phyloP scores from a whole-genome alignment of 768 basidiomycete species.

The Kwoniella dejecticola region DNA sequence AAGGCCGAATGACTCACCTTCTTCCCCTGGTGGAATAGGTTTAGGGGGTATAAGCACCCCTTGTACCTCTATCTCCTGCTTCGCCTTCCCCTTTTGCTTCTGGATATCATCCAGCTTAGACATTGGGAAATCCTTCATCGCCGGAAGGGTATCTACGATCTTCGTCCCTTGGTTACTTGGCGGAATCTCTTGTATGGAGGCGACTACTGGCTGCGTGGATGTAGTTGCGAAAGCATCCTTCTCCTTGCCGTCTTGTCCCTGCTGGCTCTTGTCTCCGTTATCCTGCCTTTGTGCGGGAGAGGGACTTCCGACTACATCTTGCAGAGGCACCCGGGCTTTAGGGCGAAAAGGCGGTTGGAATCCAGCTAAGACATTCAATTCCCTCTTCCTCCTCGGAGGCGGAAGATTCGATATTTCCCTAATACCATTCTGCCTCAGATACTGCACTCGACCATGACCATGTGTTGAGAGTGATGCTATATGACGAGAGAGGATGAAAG shows the following conservation, averaged over 20 bases:
- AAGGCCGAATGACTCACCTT: constrained; percentile 39
- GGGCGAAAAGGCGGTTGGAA: not conserved
- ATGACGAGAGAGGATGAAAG: not conserved
- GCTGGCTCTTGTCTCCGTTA: too few species aligned
- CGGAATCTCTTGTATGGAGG: constrained; percentile 48
- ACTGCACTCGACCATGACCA: not conserved
- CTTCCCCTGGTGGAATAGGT: constrained; percentile 50
- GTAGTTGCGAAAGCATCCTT: constrained; percentile 30
- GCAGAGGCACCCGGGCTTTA: not conserved
- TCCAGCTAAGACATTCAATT: not conserved
- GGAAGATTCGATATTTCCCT: constrained; percentile 5
- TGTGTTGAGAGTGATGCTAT: not conserved
- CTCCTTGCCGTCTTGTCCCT: not conserved
- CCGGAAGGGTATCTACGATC: constrained; percentile 25
- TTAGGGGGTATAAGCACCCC: constrained; percentile 49
- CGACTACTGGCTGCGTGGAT: constrained; percentile 35
- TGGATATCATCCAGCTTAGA: not conserved
- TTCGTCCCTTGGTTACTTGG: constrained; percentile 2
- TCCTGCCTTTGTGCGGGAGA: too few species aligned
- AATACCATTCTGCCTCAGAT: not conserved
- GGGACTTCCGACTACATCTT: not conserved
- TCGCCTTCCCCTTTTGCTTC: not conserved
- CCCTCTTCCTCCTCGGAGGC: not conserved
- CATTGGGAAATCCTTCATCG: constrained; percentile 30
- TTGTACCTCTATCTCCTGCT: constrained; percentile 31